Evolutionary conservation across 116 monocot genomes (phyloP).

Genomic region (Cymodocea nodosa): DNA sequence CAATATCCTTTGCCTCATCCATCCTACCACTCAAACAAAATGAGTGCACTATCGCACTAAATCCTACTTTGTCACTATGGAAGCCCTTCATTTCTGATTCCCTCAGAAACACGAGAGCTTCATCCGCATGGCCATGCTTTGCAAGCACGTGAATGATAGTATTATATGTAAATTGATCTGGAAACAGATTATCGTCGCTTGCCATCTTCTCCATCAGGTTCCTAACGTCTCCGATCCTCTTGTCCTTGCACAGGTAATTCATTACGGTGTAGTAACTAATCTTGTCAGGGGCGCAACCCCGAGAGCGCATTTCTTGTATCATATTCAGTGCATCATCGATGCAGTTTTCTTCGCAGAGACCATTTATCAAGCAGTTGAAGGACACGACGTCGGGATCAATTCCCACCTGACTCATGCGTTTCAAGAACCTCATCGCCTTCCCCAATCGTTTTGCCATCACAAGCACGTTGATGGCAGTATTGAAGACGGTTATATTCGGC

Average conservation of each 20-base stretch:
- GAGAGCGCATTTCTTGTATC: constrained; percentile 55
- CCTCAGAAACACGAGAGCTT: constrained; percentile 49
- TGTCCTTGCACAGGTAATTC: constrained; percentile 72
- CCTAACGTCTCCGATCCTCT: constrained; percentile 43
- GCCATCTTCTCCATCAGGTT: constrained; percentile 54
- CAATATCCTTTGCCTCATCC: constrained; percentile 76
- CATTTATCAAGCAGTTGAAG: constrained; percentile 88
- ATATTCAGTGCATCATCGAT: constrained; percentile 51
- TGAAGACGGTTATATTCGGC: constrained; percentile 53
- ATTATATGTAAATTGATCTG: constrained; percentile 75
- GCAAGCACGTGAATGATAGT: constrained; percentile 64
- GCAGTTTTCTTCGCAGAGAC: constrained; percentile 44
- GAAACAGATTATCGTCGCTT: constrained; percentile 40
- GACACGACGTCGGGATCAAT: constrained; percentile 52
- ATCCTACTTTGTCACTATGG: constrained; percentile 69
- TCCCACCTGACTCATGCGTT: constrained; percentile 58
- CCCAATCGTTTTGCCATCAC: constrained; percentile 52
- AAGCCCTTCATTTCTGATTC: constrained; percentile 69
- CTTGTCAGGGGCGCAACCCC: constrained; percentile 63
- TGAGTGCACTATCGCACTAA: constrained; percentile 64
- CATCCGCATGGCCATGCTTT: constrained; percentile 79
- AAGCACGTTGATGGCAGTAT: constrained; percentile 56
- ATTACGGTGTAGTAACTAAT: constrained; percentile 81
- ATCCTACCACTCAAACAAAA: constrained; percentile 62
- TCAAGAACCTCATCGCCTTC: constrained; percentile 56